These are phyloP conservation scores for Arthrobotrys pseudoclavata DNA, from an alignment of 2,329 filamentous ascomycete species.

Conservation along the genomic window DNA sequence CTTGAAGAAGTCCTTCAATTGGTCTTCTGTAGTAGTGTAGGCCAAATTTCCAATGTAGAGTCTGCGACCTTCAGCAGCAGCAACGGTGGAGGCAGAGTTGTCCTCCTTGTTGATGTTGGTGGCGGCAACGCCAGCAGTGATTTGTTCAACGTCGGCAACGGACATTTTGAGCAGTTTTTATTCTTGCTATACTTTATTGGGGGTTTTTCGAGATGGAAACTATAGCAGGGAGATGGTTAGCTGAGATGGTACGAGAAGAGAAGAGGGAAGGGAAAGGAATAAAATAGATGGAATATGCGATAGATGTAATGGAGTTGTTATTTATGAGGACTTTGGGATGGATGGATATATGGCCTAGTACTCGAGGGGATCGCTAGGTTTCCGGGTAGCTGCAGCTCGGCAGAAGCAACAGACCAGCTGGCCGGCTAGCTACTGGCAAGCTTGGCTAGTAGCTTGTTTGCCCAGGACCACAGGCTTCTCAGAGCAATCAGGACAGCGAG, in stretches of 20 bases:
- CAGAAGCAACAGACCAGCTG: constrained; percentile 6
- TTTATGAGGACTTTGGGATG: background rate
- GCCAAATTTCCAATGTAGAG: constrained; percentile 99
- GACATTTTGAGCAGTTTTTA: constrained; percentile 62
- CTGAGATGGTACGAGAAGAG: constrained; percentile 33
- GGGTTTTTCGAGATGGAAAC: constrained; percentile 44
- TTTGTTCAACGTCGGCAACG: constrained; percentile 61
- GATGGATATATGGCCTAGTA: background rate
- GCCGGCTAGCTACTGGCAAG: background rate
- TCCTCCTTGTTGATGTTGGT: constrained; percentile 73
- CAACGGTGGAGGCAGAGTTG: constrained; percentile 93
- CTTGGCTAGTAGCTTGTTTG: constrained; percentile 3
- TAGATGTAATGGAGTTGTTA: background rate
- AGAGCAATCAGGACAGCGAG: constrained; percentile 14
- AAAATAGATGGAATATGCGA: constrained; percentile 19
- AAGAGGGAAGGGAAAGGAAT: constrained; percentile 39
- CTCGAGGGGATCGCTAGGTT: constrained; percentile 6
- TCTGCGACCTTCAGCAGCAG: constrained; percentile 97
- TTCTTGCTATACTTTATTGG: constrained; percentile 37
- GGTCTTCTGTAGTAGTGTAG: constrained; percentile 99
- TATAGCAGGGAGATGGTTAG: constrained; percentile 41
- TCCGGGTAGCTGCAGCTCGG: constrained; percentile 28
- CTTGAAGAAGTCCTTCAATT: constrained; percentile 99
- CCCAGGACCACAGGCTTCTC: background rate
- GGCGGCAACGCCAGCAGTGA: constrained; percentile 57